Conservation (phyloP, 768 basidiomycete genomes). For the Termitomyces sp. region DNA sequence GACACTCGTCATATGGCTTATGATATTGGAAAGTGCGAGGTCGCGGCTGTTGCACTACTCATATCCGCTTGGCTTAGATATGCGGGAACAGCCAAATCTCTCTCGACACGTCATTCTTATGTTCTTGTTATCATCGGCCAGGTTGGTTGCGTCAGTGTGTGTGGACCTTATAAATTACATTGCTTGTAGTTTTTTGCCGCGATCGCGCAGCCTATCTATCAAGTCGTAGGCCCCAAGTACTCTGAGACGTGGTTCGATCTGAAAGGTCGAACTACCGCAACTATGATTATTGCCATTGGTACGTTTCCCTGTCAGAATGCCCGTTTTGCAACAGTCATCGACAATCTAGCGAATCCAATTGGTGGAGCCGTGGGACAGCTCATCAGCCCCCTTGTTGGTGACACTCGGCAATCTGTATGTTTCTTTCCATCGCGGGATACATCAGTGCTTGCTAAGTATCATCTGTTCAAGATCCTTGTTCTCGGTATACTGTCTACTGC, state of each 20-base stretch:
- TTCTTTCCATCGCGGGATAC: background rate
- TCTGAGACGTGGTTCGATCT: constrained; percentile 84
- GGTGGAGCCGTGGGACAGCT: constrained; percentile 73
- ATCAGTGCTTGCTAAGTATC: background rate
- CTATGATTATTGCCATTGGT: constrained; percentile 53
- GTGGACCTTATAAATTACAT: background rate
- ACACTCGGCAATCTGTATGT: constrained; percentile 55
- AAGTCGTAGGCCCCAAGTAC: constrained; percentile 74
- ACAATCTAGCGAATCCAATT: constrained; percentile 59
- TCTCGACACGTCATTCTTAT: constrained; percentile 51
- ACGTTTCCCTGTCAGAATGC: background rate
- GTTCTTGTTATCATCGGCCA: constrained; percentile 68
- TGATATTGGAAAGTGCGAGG: constrained; percentile 44
- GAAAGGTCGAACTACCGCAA: constrained; percentile 72
- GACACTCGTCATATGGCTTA: background rate
- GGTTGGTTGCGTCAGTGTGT: constrained; percentile 25
- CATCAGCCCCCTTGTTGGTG: constrained; percentile 56
- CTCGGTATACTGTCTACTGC: constrained; percentile 70
- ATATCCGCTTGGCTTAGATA: constrained; percentile 75
- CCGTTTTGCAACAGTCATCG: background rate
- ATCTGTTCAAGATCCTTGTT: constrained; percentile 48
- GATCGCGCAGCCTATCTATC: constrained; percentile 67
- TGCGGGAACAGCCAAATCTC: constrained; percentile 55
- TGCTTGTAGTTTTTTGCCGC: constrained; percentile 51
- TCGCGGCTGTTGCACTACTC: constrained; percentile 49